Percentiles rank a stretch among this genome's conserved stretches.
Evolutionary conservation across 75 land plant species (phyloP).

Genomic region (Pseudotsuga menziesii): DNA sequence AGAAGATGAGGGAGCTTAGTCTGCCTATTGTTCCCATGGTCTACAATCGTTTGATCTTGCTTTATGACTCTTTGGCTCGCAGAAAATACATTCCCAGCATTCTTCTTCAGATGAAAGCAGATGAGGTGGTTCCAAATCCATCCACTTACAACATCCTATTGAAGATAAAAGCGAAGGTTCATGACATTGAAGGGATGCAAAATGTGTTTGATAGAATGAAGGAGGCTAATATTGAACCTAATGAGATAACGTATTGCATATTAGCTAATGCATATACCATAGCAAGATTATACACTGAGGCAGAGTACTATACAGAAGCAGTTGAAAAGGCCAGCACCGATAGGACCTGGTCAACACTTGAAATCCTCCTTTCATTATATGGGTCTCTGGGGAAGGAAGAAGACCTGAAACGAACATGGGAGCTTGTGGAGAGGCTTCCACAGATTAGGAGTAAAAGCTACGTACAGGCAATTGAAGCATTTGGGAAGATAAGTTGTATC

Average conservation of each 20-base stretch:
- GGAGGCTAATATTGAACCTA: slow-evolving; percentile 46
- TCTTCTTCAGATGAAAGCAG: slow-evolving; percentile 71
- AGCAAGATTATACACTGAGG: slow-evolving; percentile 55
- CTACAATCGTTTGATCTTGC: slow-evolving; percentile 68
- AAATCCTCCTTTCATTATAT: slow-evolving; percentile 63
- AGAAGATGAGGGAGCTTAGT: slow-evolving; percentile 57
- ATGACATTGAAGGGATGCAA: slow-evolving; percentile 61
- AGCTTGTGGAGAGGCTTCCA: slow-evolving; percentile 28
- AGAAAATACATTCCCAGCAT: slow-evolving; percentile 45
- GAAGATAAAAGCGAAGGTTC: slow-evolving; percentile 64
- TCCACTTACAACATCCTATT: slow-evolving; percentile 82
- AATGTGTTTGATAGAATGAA: slow-evolving; percentile 63
- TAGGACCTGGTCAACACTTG: slow-evolving; percentile 62
- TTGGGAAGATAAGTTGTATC: slow-evolving; percentile 55
- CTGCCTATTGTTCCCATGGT: slow-evolving; percentile 61
- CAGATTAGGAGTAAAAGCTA: slow-evolving; percentile 54
- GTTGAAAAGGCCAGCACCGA: slow-evolving; percentile 46
- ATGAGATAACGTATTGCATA: slow-evolving; percentile 71
- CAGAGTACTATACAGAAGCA: slow-evolving; percentile 53
- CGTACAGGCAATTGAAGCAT: slow-evolving; percentile 63
- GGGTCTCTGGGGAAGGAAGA: slow-evolving; percentile 58
- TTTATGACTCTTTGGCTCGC: slow-evolving; percentile 49
- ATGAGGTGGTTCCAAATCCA: slow-evolving; percentile 42
- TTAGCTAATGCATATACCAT: slow-evolving; percentile 69
- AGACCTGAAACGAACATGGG: slow-evolving; percentile 59